Percentiles rank a stretch among this genome's conserved stretches.
Evolutionary conservation across 2,329 filamentous ascomycete species (phyloP).

Genomic region (Trichoderma breve): DNA sequence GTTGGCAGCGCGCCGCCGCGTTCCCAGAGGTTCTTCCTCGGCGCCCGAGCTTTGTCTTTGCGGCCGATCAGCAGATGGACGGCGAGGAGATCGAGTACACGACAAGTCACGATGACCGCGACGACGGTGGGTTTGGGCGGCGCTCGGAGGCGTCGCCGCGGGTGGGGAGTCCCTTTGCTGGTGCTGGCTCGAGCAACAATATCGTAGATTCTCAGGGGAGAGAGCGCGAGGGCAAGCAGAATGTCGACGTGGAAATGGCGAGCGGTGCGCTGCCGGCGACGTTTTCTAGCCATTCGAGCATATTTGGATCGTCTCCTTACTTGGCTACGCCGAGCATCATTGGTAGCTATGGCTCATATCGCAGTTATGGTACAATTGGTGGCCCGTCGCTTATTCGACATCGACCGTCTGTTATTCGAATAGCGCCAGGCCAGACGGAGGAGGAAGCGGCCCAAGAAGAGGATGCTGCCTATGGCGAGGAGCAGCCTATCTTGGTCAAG

Average conservation of each 20-base stretch:
- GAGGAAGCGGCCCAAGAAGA: slow-evolving; percentile 24
- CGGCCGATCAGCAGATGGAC: slow-evolving; percentile 47
- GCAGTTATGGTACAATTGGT: slow-evolving; percentile 56
- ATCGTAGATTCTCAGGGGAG: slow-evolving; percentile 29
- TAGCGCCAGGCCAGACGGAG: slow-evolving; percentile 23
- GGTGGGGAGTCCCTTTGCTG: slow-evolving; percentile 24
- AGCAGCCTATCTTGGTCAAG: slow-evolving; percentile 79
- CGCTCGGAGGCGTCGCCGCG: slow-evolving; percentile 46
- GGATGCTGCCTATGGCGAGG: slow-evolving; percentile 52
- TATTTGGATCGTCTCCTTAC: slow-evolving; percentile 59
- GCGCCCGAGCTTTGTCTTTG: slow-evolving; percentile 69
- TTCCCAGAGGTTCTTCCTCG: slow-evolving; percentile 87
- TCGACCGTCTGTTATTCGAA: slow-evolving; percentile 48
- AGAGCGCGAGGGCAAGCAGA: slow-evolving; percentile 48
- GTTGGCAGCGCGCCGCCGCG: slow-evolving; percentile 85
- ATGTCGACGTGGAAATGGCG: slow-evolving; percentile 44
- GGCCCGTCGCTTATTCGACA: slow-evolving; percentile 31
- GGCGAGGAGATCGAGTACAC: slow-evolving; percentile 40
- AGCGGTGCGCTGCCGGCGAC: slow-evolving; percentile 30
- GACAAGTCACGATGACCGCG: slow-evolving; percentile 41
- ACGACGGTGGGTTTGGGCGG: slow-evolving; percentile 46
- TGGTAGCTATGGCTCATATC: slow-evolving; percentile 64
- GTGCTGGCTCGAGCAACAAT: slow-evolving; percentile 28
- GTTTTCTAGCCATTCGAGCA: slow-evolving; percentile 37
- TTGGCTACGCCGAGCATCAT: slow-evolving; percentile 67